Percentiles rank a stretch among this genome's conserved stretches.
phyloP scores from a whole-genome alignment of 2,329 filamentous ascomycete species.

The Penicillium paneum region DNA sequence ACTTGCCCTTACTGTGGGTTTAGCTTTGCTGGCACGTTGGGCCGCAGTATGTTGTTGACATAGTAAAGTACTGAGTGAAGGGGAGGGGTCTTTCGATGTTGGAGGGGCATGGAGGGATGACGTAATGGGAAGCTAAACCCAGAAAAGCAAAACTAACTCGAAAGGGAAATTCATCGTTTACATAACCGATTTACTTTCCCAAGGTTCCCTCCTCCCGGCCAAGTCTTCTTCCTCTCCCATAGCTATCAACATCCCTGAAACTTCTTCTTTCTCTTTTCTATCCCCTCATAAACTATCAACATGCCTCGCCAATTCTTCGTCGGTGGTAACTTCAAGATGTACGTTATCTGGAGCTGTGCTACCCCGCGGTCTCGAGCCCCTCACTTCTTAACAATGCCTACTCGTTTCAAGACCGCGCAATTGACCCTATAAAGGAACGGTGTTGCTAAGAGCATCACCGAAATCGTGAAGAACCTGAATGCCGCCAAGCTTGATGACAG shows the following conservation, averaged over 20 bases:
- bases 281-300: constrained; percentile 43
- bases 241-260: constrained; percentile 7
- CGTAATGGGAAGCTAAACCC: too few relatives aligned
- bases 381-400: constrained; percentile 20
- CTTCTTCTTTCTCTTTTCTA: constrained; percentile 9
- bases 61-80: too few relatives aligned
- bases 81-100: too few relatives aligned
- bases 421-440: constrained; percentile 70
- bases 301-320: constrained; percentile 98
- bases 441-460: constrained; percentile 80
- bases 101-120: too few relatives aligned
- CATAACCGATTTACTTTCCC: constrained; percentile 8
- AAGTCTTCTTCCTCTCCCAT: constrained; percentile 10
- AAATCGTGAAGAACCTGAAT: constrained; percentile 88
- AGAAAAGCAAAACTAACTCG: too few relatives aligned
- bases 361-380: constrained; percentile 26
- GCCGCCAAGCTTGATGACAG: constrained; percentile 62
- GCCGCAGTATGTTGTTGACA: too few relatives aligned
- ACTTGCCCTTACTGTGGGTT: too few relatives aligned
- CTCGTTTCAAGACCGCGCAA: constrained; percentile 6
- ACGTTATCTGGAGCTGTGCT: constrained; percentile 37
- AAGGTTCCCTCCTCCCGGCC: background rate
- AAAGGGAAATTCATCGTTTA: background rate
- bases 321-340: constrained; percentile 99
- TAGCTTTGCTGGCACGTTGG: too few relatives aligned